Conservation (phyloP, 345 rosid genomes). For the Durio zibethinus region DNA sequence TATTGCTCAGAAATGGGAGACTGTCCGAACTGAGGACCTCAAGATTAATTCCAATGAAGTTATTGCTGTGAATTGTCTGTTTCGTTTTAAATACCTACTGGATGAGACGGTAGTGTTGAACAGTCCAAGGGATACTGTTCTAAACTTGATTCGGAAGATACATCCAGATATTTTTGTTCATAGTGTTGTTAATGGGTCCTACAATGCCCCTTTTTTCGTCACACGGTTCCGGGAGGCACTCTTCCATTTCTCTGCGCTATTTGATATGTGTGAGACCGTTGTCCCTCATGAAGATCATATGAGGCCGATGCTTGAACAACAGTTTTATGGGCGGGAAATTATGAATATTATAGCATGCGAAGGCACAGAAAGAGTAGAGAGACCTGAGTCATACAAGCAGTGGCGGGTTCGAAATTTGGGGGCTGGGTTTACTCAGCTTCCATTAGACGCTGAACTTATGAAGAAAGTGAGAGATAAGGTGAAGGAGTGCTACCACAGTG, state of each 20-base stretch:
- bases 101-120: slow-evolving; percentile 41
- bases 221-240: slow-evolving; percentile 44
- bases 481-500: slow-evolving; percentile 34
- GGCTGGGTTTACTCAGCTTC: slow-evolving; percentile 50
- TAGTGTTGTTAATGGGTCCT: slow-evolving; percentile 30
- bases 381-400: slow-evolving; percentile 57
- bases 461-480: slow-evolving; percentile 20
- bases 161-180: slow-evolving; percentile 39
- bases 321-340: slow-evolving; percentile 33
- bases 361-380: slow-evolving; percentile 44
- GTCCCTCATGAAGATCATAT: slow-evolving; percentile 29
- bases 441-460: slow-evolving; percentile 29
- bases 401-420: slow-evolving; percentile 40
- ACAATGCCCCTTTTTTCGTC: slow-evolving; percentile 47
- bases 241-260: slow-evolving; percentile 40
- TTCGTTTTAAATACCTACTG: slow-evolving; percentile 34
- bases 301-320: slow-evolving; percentile 36
- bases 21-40: slow-evolving; percentile 33
- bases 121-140: slow-evolving; percentile 39
- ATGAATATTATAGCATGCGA: slow-evolving; percentile 49
- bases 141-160: slow-evolving; percentile 26
- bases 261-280: slow-evolving; percentile 34
- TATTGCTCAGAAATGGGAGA: slow-evolving; percentile 46
- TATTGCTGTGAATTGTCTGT: slow-evolving; percentile 39
- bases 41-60: slow-evolving; percentile 33